Conservation (phyloP, 768 basidiomycete species). For the Lentinus tigrinus region DNA sequence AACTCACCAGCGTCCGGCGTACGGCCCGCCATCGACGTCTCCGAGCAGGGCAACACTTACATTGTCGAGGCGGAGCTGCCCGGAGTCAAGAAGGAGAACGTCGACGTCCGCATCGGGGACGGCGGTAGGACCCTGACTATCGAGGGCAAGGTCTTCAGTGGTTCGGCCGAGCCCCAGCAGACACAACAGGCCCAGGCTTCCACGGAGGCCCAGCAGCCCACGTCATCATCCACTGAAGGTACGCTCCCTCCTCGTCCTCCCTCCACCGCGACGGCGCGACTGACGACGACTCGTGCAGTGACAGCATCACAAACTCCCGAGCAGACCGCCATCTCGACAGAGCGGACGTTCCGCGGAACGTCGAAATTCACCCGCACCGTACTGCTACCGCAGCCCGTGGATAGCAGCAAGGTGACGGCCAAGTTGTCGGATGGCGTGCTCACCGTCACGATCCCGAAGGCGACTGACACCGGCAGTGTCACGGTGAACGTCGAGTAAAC, state of each 20-base stretch:
- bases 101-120: slow-evolving; percentile 69
- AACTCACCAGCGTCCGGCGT: slow-evolving; percentile 26
- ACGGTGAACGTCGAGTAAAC: slow-evolving; percentile 42
- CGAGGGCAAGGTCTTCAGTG: slow-evolving; percentile 54
- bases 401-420: slow-evolving; percentile 56
- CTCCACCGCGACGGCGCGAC: no score
- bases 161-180: slow-evolving; percentile 21
- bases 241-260: slow-evolving; percentile 11
- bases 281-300: slow-evolving; percentile 15
- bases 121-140: slow-evolving; percentile 71
- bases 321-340: slow-evolving; percentile 52
- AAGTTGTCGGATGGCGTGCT: slow-evolving; percentile 71
- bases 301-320: slow-evolving; percentile 17
- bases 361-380: slow-evolving; percentile 66
- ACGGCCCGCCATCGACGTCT: slow-evolving; percentile 65
- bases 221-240: slow-evolving; percentile 29
- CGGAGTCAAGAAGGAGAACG: slow-evolving; percentile 74
- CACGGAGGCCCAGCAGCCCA: not conserved
- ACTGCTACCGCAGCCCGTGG: slow-evolving; percentile 66
- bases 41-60: slow-evolving; percentile 63
- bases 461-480: slow-evolving; percentile 55
- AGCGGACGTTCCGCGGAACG: slow-evolving; percentile 58
- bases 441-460: slow-evolving; percentile 58
- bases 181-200: slow-evolving; percentile 8
- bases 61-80: slow-evolving; percentile 77